Evolutionary conservation across 148 eudicot genomes (phyloP).

Genomic region (Polygonum aviculare): DNA sequence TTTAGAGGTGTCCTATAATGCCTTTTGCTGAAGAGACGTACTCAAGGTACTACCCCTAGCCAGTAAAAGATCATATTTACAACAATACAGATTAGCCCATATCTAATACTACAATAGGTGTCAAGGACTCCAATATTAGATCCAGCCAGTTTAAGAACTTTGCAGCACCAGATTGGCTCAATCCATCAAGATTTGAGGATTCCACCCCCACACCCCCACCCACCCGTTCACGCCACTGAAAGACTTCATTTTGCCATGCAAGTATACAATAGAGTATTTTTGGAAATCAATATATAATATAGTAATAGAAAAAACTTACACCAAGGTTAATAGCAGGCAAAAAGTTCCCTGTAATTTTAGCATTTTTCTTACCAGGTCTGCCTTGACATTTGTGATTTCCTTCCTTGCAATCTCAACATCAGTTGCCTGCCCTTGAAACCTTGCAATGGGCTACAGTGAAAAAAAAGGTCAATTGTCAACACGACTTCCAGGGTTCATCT

Average conservation of each 20-base stretch:
- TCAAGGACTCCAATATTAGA: background rate
- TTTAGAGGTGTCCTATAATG: background rate
- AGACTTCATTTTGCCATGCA: background rate
- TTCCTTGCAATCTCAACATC: slow-evolving; percentile 66
- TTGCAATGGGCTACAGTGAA: slow-evolving; percentile 72
- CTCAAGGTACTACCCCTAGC: background rate
- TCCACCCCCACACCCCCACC: too few species aligned
- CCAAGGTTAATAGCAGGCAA: background rate
- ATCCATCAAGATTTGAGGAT: background rate
- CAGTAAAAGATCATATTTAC: background rate
- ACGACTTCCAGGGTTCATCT: slow-evolving; percentile 1
- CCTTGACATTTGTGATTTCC: slow-evolving; percentile 61
- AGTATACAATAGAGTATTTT: background rate
- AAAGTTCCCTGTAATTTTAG: background rate
- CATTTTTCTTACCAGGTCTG: slow-evolving; percentile 52
- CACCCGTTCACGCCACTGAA: background rate
- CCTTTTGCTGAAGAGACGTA: background rate
- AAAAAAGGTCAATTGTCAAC: slow-evolving; percentile 1
- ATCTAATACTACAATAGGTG: background rate
- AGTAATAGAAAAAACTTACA: background rate
- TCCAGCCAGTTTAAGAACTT: background rate
- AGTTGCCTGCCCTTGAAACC: slow-evolving; percentile 86
- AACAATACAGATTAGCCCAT: background rate
- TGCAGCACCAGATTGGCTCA: background rate
- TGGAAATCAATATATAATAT: background rate